Conservation (phyloP, 2,329 filamentous ascomycete species). For the Sphaerulina vaccinii region DNA sequence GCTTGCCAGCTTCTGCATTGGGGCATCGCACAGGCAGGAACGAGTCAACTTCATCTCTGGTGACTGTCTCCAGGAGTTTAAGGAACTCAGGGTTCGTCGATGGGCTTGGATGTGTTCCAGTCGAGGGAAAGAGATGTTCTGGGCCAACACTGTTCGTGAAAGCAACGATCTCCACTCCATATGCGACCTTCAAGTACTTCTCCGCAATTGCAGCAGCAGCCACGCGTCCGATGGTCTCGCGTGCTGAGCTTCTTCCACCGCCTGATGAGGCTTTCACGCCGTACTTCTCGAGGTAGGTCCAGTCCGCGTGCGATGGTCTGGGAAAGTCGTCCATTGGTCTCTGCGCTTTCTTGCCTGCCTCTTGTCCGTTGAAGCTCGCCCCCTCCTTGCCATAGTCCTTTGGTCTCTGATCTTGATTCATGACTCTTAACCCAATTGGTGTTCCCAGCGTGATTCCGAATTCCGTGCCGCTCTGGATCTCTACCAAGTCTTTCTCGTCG, state of each 20-base stretch:
- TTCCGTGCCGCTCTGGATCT: slow-evolving; percentile 91
- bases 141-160: slow-evolving; percentile 84
- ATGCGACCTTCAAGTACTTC: slow-evolving; percentile 78
- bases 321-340: slow-evolving; percentile 90
- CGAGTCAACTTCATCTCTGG: slow-evolving; percentile 73
- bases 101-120: slow-evolving; percentile 63
- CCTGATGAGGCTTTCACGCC: slow-evolving; percentile 88
- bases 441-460: slow-evolving; percentile 86
- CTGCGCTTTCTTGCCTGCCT: slow-evolving; percentile 2
- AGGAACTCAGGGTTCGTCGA: slow-evolving; percentile 79
- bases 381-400: slow-evolving; percentile 74
- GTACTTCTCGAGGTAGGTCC: slow-evolving; percentile 97
- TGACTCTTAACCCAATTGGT: slow-evolving; percentile 81
- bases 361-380: slow-evolving; percentile 23
- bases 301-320: slow-evolving; percentile 89
- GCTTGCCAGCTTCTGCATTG: slow-evolving; percentile 58
- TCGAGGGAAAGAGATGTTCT: slow-evolving; percentile 73
- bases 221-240: slow-evolving; percentile 89
- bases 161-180: slow-evolving; percentile 86
- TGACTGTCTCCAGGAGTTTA: slow-evolving; percentile 67
- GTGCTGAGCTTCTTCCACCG: slow-evolving; percentile 84
- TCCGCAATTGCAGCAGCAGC: slow-evolving; percentile 90
- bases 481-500: slow-evolving; percentile 86
- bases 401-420: slow-evolving; percentile 90
- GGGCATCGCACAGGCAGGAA: slow-evolving; percentile 89